A percentile compares a stretch with the other conserved stretches of the same genome.
phyloP scores from a whole-genome alignment of 1,284 basidiomycete species.

The Grifola frondosa region DNA sequence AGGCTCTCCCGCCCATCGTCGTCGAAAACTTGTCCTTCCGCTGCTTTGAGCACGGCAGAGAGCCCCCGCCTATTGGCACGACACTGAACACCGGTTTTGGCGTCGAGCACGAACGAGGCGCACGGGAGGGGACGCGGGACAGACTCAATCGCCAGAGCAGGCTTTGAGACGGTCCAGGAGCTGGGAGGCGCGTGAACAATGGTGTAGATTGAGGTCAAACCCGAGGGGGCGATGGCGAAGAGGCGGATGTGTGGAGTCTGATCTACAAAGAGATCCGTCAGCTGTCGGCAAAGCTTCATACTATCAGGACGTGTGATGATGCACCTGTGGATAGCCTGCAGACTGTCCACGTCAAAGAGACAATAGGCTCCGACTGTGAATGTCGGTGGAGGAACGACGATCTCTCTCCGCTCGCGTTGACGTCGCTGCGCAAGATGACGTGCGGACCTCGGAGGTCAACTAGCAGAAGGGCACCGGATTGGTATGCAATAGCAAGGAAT shows the following conservation, averaged over 20 bases:
- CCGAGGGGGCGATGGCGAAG: constrained; percentile 60
- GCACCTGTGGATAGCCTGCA: constrained; percentile 27
- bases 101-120: constrained; percentile 63
- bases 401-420: constrained; percentile 30
- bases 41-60: constrained; percentile 30
- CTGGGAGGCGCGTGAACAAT: constrained; percentile 41
- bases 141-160: constrained; percentile 42
- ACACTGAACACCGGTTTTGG: constrained; percentile 50
- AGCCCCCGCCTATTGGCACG: constrained; percentile 47
- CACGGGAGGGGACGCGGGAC: constrained; percentile 50
- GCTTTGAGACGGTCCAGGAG: constrained; percentile 48
- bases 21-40: constrained; percentile 20
- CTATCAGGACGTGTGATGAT: not conserved
- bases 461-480: constrained; percentile 57
- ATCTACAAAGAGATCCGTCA: not conserved
- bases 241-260: constrained; percentile 50
- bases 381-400: constrained; percentile 33
- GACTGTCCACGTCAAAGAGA: constrained; percentile 67
- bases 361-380: constrained; percentile 36
- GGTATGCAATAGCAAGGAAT: constrained; percentile 72
- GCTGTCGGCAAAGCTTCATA: not conserved
- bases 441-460: constrained; percentile 73
- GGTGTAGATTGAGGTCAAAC: constrained; percentile 57
- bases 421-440: constrained; percentile 50
- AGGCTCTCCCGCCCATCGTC: constrained; percentile 2